Conservation (phyloP, 139 green algal species). For the Chlamydomonas eustigma region DNA sequence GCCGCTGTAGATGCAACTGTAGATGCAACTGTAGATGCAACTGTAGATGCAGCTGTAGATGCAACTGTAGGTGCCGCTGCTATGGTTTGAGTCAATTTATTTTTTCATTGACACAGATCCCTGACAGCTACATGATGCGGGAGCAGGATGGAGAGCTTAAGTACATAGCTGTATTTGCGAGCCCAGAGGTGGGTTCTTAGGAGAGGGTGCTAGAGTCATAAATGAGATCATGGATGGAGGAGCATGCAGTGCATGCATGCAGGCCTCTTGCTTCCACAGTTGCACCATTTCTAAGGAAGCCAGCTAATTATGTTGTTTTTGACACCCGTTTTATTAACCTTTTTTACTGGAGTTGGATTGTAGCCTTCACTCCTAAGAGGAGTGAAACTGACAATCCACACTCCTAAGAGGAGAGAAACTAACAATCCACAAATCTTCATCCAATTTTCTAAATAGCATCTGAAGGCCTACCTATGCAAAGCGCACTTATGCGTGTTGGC, state of each 20-base stretch:
- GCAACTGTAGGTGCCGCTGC: not conserved
- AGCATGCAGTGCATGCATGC: not conserved
- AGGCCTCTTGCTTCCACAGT: not conserved
- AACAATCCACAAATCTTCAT: too few relatives aligned
- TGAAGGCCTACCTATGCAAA: not conserved
- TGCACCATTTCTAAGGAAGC: not conserved
- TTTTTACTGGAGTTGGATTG: too few relatives aligned
- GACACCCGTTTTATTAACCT: too few relatives aligned
- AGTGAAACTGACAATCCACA: not conserved
- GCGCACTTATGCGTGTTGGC: not conserved
- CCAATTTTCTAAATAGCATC: too few relatives aligned
- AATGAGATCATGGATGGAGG: not conserved
- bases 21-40: not conserved
- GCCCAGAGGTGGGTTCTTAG: constrained; percentile 19
- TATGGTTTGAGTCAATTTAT: not conserved
- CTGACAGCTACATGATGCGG: constrained; percentile 42
- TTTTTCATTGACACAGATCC: not conserved
- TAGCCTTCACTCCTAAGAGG: too few relatives aligned
- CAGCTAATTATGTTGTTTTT: too few relatives aligned
- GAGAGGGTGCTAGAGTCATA: not conserved
- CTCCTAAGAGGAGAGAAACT: too few relatives aligned
- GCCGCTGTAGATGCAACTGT: not conserved
- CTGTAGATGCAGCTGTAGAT: not conserved
- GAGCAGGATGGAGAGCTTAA: constrained; percentile 43
- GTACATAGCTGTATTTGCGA: constrained; percentile 48